phyloP scores from a whole-genome alignment of 1,284 basidiomycete species.

The Inonotus obliquus region DNA sequence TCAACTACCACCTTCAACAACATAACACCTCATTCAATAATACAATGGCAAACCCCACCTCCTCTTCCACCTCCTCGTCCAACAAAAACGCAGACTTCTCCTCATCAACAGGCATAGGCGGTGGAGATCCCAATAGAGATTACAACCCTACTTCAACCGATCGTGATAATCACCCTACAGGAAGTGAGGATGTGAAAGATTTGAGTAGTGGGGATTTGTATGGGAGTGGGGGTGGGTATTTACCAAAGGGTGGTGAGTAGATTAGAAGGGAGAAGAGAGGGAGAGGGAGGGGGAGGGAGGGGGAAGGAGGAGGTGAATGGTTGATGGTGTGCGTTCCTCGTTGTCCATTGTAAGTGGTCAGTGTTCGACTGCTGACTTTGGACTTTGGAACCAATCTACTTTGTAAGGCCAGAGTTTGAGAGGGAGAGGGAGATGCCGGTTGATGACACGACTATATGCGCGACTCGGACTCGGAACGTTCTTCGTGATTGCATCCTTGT shows the following conservation, averaged over 20 bases:
- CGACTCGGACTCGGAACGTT: no score
- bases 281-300: background rate
- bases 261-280: background rate
- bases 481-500: no score
- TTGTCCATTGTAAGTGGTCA: no score
- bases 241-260: background rate
- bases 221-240: conserved; percentile 17
- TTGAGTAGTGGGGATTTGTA: conserved; percentile 15
- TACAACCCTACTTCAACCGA: conserved; percentile 16
- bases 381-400: no score
- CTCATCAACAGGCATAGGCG: conserved; percentile 9
- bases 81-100: background rate
- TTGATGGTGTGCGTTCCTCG: background rate
- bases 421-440: no score
- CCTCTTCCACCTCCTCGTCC: background rate
- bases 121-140: conserved; percentile 10
- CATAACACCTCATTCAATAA: no score
- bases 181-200: conserved; percentile 3
- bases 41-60: background rate
- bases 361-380: no score
- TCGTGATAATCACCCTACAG: conserved; percentile 7
- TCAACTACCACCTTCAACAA: no score
- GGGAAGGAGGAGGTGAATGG: background rate
- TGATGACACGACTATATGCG: no score
- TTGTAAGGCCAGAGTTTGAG: no score